Percentiles rank a stretch among this genome's conserved stretches.
Conservation (phyloP, 2,329 filamentous ascomycete genomes). For the Penicillium psychrosexuale region DNA sequence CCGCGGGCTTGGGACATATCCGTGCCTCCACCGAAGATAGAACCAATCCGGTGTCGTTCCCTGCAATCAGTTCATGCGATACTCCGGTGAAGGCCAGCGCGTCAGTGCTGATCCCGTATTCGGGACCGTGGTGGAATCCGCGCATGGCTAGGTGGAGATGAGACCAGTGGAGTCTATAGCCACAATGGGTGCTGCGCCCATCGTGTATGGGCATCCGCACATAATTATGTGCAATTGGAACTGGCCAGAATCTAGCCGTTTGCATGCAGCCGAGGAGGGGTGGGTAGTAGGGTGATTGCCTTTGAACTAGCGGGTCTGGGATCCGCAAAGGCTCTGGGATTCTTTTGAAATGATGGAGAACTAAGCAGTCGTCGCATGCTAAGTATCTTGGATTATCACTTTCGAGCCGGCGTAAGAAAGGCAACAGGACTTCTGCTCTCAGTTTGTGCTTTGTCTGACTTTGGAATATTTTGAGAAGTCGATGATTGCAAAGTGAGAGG, state of each 20-base stretch:
- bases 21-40: not conserved
- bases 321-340: not conserved
- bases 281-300: not conserved
- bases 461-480: not conserved
- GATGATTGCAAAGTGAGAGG: not conserved
- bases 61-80: rapidly evolving
- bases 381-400: not conserved
- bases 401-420: not conserved
- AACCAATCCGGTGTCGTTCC: too few relatives aligned
- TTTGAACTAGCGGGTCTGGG: not conserved
- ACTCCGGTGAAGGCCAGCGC: not conserved
- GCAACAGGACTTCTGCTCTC: not conserved
- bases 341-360: not conserved
- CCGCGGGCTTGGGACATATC: not conserved
- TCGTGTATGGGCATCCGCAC: too few relatives aligned
- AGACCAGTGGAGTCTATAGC: not conserved
- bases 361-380: not conserved
- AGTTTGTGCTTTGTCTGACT: not conserved
- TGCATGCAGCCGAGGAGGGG: not conserved
- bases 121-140: not conserved
- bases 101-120: not conserved
- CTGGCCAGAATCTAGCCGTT: too few relatives aligned
- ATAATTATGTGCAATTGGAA: not conserved
- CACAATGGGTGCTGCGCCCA: too few relatives aligned
- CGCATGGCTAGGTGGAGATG: not conserved